Percentiles rank a stretch among this genome's conserved stretches.
Evolutionary conservation across 163 green algal species (phyloP).

Genomic region (Scenedesmus sp.): DNA sequence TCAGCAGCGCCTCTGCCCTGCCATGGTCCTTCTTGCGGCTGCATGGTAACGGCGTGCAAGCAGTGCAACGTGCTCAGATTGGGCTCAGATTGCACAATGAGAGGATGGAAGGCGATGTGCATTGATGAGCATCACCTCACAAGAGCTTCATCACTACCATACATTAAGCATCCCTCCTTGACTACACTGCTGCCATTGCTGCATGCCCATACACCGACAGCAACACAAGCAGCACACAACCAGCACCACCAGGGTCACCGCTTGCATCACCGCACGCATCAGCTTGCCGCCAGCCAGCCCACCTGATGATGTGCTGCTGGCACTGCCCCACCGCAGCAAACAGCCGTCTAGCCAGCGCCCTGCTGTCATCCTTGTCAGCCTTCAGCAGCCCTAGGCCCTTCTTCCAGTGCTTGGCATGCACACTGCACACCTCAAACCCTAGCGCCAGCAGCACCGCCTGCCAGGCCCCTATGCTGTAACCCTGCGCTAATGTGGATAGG

Average conservation of each 20-base stretch:
- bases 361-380: slow-evolving; percentile 75
- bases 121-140: too few species aligned
- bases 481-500: slow-evolving; percentile 26
- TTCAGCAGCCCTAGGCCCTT: slow-evolving; percentile 68
- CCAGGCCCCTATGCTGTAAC: slow-evolving; percentile 63
- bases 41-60: neutral
- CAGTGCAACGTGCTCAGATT: neutral
- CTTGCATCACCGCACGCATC: neutral
- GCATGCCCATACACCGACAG: neutral
- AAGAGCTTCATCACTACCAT: too few species aligned
- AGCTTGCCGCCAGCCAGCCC: neutral
- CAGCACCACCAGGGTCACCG: neutral
- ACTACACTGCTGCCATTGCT: neutral
- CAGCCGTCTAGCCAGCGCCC: slow-evolving; percentile 68
- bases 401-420: slow-evolving; percentile 76
- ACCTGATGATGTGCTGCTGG: slow-evolving; percentile 46
- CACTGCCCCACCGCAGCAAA: slow-evolving; percentile 53
- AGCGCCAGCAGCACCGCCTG: slow-evolving; percentile 57
- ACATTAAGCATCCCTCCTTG: too few species aligned
- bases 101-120: too few species aligned
- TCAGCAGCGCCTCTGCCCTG: slow-evolving; percentile 87
- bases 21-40: slow-evolving; percentile 92
- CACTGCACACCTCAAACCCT: slow-evolving; percentile 58
- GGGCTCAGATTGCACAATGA: neutral
- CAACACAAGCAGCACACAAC: too few species aligned